Conservation (phyloP, 2,329 filamentous ascomycete species). For the Akanthomyces uredinophilus region DNA sequence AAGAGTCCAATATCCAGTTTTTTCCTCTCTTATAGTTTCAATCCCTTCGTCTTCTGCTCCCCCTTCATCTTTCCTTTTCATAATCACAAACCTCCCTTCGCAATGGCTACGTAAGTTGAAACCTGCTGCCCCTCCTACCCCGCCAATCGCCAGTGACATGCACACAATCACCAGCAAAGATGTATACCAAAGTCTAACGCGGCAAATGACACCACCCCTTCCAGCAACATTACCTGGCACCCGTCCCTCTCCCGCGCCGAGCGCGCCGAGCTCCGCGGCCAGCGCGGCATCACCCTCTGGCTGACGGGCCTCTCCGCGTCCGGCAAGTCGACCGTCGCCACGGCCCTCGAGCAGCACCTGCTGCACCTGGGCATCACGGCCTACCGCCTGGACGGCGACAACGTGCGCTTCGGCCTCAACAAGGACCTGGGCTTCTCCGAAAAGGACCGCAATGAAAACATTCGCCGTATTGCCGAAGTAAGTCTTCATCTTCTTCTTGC, state of each 20-base stretch:
- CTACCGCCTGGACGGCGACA: slow-evolving; percentile 96
- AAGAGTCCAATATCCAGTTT: neutral
- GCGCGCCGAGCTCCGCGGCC: slow-evolving; percentile 69
- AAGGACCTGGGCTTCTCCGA: slow-evolving; percentile 95
- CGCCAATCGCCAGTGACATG: slow-evolving; percentile 12
- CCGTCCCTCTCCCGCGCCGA: slow-evolving; percentile 72
- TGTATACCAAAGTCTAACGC: no score
- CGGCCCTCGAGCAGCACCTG: slow-evolving; percentile 93
- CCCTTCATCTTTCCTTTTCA: neutral
- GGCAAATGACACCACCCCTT: no score
- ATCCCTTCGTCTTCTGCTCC: neutral
- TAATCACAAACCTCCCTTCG: slow-evolving; percentile 13
- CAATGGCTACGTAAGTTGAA: slow-evolving; percentile 31
- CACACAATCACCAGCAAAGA: slow-evolving; percentile 13
- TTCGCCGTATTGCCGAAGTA: slow-evolving; percentile 82
- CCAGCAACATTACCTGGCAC: slow-evolving; percentile 88
- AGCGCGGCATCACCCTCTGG: slow-evolving; percentile 94
- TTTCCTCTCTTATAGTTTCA: neutral
- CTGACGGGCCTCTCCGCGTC: slow-evolving; percentile 94
- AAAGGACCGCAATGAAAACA: slow-evolving; percentile 94
- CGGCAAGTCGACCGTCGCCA: slow-evolving; percentile 95
- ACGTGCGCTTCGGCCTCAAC: slow-evolving; percentile 96
- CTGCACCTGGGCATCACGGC: slow-evolving; percentile 76
- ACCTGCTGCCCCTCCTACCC: slow-evolving; percentile 8
- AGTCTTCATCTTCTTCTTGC: neutral